These are phyloP conservation scores for Collybia sp. DNA, from an alignment of 768 basidiomycete genomes.

Conservation along the genomic window DNA sequence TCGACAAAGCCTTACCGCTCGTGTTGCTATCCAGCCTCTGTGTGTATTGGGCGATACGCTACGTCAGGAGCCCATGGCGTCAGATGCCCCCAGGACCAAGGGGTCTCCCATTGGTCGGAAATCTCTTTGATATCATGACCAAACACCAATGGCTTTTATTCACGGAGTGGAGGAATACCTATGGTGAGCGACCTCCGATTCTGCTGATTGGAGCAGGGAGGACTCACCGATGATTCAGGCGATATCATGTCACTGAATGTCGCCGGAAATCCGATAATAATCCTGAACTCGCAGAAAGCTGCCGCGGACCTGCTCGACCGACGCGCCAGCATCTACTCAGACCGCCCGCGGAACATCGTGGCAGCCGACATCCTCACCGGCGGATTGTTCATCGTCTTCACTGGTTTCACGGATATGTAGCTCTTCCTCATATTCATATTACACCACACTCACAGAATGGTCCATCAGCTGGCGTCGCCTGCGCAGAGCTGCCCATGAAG, in stretches of 20 bases:
- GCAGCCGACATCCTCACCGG: constrained; percentile 22
- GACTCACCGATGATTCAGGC: constrained; percentile 3
- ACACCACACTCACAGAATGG: too few relatives aligned
- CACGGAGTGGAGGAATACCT: not conserved
- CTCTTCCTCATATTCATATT: too few relatives aligned
- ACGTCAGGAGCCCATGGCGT: too few relatives aligned
- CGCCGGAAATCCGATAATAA: constrained; percentile 15
- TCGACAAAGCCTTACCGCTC: too few relatives aligned
- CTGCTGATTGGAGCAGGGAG: too few relatives aligned
- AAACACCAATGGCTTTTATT: not conserved
- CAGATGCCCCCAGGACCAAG: not conserved
- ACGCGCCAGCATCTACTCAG: constrained; percentile 19
- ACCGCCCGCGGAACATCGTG: constrained; percentile 20
- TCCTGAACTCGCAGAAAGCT: constrained; percentile 24
- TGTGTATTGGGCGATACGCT: too few relatives aligned
- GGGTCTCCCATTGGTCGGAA: not conserved
- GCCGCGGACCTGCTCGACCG: constrained; percentile 28
- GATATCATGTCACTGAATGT: constrained; percentile 13
- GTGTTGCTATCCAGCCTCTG: too few relatives aligned
- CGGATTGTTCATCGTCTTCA: constrained; percentile 19
- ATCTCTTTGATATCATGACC: not conserved
- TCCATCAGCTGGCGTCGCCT: too few relatives aligned
- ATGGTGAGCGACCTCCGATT: not conserved
- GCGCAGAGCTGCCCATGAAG: too few relatives aligned
- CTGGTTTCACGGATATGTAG: constrained; percentile 6